Percentiles rank a stretch among this genome's conserved stretches.
These are phyloP conservation scores for Ophiostoma perfectum DNA, from an alignment of 2,329 filamentous ascomycete genomes.

Conservation along the genomic window DNA sequence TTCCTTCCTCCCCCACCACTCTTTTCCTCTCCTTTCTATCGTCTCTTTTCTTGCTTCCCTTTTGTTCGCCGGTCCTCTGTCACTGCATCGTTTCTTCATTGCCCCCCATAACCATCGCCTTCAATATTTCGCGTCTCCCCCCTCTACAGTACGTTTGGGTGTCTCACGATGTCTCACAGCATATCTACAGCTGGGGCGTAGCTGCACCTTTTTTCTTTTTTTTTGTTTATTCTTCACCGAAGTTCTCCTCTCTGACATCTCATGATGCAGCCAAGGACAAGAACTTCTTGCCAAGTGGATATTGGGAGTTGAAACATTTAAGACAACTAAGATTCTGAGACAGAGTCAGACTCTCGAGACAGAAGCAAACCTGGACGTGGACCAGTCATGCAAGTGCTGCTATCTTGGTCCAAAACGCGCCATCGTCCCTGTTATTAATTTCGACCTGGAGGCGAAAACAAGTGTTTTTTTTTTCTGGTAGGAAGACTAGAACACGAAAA, in stretches of 20 bases:
- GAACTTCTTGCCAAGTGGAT: background rate
- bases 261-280: conserved; percentile 1
- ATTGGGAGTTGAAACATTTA: background rate
- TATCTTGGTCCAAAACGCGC: background rate
- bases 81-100: background rate
- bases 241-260: conserved; percentile 5
- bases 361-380: conserved; percentile 1
- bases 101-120: background rate
- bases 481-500: no score
- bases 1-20: background rate
- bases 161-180: conserved; percentile 5
- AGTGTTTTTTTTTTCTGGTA: background rate
- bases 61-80: background rate
- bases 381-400: conserved; percentile 2
- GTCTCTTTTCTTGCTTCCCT: background rate
- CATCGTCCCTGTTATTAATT: background rate
- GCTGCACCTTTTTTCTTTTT: background rate
- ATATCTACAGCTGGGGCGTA: background rate
- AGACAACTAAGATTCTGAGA: background rate
- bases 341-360: background rate
- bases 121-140: background rate
- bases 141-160: conserved; percentile 5
- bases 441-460: background rate
- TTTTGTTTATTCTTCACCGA: conserved; percentile 1
- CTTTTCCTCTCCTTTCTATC: background rate